Conservation (phyloP, 306 rosid species). For the Biancaea sappan region DNA sequence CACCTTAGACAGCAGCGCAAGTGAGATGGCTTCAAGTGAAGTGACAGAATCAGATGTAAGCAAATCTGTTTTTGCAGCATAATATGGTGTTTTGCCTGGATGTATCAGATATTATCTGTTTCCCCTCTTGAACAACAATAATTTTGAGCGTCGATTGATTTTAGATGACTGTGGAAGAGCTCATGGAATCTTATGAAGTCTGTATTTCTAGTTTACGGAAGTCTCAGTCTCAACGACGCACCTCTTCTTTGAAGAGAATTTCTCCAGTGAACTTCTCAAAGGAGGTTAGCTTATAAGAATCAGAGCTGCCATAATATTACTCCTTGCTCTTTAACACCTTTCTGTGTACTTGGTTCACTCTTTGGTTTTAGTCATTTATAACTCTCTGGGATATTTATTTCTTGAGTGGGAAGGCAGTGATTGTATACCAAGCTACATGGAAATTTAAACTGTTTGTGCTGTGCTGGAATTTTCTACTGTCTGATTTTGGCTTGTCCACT, state of each 20-base stretch:
- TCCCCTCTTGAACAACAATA: slow-evolving; percentile 30
- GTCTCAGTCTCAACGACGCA: slow-evolving; percentile 63
- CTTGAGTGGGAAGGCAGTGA: slow-evolving; percentile 2
- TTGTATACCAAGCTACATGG: slow-evolving; percentile 20
- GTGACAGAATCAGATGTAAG: slow-evolving; percentile 62
- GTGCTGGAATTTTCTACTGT: slow-evolving; percentile 17
- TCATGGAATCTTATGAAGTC: slow-evolving; percentile 72
- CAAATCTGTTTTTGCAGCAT: slow-evolving; percentile 28
- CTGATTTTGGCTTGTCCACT: slow-evolving; percentile 9
- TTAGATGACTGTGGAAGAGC: slow-evolving; percentile 87
- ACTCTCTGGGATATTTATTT: slow-evolving; percentile 23
- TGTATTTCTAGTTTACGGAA: slow-evolving; percentile 77
- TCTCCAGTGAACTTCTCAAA: slow-evolving; percentile 88
- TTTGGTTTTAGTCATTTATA: not conserved
- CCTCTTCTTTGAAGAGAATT: slow-evolving; percentile 70
- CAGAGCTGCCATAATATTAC: slow-evolving; percentile 24
- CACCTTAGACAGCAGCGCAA: slow-evolving; percentile 44
- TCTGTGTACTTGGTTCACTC: slow-evolving; percentile 15
- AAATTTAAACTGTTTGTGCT: not conserved
- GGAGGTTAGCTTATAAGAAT: slow-evolving; percentile 53
- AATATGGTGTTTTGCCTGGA: slow-evolving; percentile 12
- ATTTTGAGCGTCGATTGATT: slow-evolving; percentile 39
- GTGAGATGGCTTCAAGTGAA: slow-evolving; percentile 50
- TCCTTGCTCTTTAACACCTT: not conserved
- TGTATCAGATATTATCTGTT: slow-evolving; percentile 22